Evolutionary conservation across 164 flowering plant species (phyloP).

Genomic region (Aristolochia californica): DNA sequence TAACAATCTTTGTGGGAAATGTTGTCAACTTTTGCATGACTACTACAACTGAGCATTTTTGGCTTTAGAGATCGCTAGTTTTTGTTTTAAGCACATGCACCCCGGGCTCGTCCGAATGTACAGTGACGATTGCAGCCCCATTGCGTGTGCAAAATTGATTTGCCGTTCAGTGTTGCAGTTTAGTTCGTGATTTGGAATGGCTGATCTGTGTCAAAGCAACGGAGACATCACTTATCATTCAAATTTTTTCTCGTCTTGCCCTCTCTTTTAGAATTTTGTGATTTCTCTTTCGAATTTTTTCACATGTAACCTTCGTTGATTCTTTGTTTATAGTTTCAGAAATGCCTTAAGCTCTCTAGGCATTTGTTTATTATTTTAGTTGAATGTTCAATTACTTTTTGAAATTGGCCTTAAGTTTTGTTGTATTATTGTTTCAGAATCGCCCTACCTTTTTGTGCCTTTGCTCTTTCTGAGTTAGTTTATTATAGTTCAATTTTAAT

Average conservation of each 20-base stretch:
- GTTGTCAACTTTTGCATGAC: too few relatives aligned
- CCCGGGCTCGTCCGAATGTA: constrained; percentile 86
- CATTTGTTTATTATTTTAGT: constrained; percentile 21
- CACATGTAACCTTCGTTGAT: too few relatives aligned
- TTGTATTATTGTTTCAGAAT: too few relatives aligned
- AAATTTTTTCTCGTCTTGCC: too few relatives aligned
- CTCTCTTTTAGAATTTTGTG: constrained; percentile 55
- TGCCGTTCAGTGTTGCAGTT: constrained; percentile 76
- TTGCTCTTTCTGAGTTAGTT: too few relatives aligned
- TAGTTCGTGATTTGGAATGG: constrained; percentile 26
- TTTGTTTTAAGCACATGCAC: constrained; percentile 45
- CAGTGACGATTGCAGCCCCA: constrained; percentile 63
- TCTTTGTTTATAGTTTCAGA: constrained; percentile 11
- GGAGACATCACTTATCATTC: constrained; percentile 27
- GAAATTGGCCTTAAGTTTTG: not conserved
- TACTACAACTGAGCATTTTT: too few relatives aligned
- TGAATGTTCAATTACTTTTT: too few relatives aligned
- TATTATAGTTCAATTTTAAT: not conserved
- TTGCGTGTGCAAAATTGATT: constrained; percentile 37
- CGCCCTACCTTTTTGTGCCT: too few relatives aligned
- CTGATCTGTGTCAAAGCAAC: constrained; percentile 64
- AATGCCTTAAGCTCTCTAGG: constrained; percentile 53
- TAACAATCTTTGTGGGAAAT: too few relatives aligned
- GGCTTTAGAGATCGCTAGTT: too few relatives aligned
- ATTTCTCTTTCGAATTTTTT: too few relatives aligned